Conservation (phyloP, 768 basidiomycete species). For the Mycena haematopus region DNA sequence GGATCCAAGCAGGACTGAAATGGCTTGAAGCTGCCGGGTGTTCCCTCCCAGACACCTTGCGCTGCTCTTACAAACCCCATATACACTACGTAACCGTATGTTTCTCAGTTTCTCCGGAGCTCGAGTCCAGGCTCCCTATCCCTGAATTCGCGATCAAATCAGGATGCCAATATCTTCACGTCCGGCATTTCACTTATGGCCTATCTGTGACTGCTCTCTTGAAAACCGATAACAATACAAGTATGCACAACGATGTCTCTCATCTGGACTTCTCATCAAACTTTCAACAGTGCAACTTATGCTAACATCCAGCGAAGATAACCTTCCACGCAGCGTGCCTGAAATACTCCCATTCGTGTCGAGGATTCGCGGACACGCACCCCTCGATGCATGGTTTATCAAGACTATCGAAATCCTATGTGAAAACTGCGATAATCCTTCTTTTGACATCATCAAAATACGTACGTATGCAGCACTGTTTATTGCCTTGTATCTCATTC, state of each 20-base stretch:
- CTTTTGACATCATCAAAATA: too few relatives aligned
- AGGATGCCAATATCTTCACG: background rate
- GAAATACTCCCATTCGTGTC: too few relatives aligned
- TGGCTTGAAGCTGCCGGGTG: background rate
- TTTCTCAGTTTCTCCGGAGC: slow-evolving; percentile 4
- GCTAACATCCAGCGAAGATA: too few relatives aligned
- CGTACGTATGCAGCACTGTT: too few relatives aligned
- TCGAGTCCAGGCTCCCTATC: background rate
- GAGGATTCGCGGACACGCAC: too few relatives aligned
- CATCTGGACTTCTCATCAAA: background rate
- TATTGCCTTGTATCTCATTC: too few relatives aligned
- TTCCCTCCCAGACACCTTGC: background rate
- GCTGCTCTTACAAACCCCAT: background rate
- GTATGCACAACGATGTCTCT: background rate
- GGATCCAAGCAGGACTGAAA: slow-evolving; percentile 4
- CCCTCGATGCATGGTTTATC: background rate
- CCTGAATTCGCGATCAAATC: background rate
- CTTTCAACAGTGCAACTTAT: too few relatives aligned
- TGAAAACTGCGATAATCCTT: too few relatives aligned
- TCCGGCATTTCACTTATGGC: background rate
- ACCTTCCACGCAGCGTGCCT: too few relatives aligned
- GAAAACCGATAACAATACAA: background rate
- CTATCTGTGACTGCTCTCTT: background rate
- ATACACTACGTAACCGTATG: background rate
- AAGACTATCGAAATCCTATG: too few relatives aligned